These are phyloP conservation scores for Saxispiralis lemnorum DNA, from an alignment of 495 filamentous ascomycete species.

Conservation along the genomic window DNA sequence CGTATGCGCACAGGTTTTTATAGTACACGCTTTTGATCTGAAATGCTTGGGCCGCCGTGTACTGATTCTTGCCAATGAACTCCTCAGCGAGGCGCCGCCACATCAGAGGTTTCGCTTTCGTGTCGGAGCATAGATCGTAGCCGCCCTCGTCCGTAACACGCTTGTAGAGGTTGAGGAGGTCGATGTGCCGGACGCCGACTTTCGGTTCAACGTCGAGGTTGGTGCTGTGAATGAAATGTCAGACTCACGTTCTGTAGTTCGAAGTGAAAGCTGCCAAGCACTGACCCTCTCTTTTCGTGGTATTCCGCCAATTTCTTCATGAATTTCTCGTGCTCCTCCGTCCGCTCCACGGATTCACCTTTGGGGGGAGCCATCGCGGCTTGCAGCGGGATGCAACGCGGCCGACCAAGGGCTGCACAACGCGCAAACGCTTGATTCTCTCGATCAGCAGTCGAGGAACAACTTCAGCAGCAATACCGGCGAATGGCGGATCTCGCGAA, in stretches of 20 bases:
- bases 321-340: slow-evolving; percentile 50
- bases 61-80: slow-evolving; percentile 42
- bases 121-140: slow-evolving; percentile 51
- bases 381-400: background rate
- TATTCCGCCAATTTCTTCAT: slow-evolving; percentile 45
- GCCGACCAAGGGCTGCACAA: background rate
- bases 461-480: too few relatives aligned
- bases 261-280: slow-evolving; percentile 3
- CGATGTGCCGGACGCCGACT: slow-evolving; percentile 51
- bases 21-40: slow-evolving; percentile 67
- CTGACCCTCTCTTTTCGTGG: slow-evolving; percentile 50
- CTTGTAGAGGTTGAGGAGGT: slow-evolving; percentile 54
- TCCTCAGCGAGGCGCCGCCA: slow-evolving; percentile 57
- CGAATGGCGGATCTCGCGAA: background rate
- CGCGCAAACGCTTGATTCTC: background rate
- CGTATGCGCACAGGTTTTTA: slow-evolving; percentile 63
- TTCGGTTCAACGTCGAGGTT: slow-evolving; percentile 53
- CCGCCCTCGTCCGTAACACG: slow-evolving; percentile 52
- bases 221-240: slow-evolving; percentile 30
- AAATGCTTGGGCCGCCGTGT: slow-evolving; percentile 56
- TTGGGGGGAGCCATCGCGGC: slow-evolving; percentile 26
- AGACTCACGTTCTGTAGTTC: too few relatives aligned
- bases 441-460: too few relatives aligned
- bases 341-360: slow-evolving; percentile 32
- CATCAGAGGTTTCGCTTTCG: slow-evolving; percentile 55